Evolutionary conservation across 345 rosid species (phyloP).

Genomic region (Alliaria petiolata): DNA sequence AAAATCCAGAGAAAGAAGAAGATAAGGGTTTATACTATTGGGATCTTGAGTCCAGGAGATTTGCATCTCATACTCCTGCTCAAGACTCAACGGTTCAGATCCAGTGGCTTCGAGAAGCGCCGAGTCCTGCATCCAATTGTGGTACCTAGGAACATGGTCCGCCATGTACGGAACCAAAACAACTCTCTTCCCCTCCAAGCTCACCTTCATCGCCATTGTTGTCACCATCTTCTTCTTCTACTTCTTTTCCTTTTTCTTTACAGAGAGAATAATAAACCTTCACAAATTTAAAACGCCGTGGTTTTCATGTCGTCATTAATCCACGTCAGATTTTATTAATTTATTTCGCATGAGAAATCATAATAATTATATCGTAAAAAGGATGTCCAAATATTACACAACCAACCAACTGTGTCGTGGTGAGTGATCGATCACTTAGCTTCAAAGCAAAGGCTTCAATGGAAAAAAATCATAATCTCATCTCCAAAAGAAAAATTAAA

Average conservation of each 20-base stretch:
- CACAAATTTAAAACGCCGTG: background rate
- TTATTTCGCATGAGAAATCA: background rate
- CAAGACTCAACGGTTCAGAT: slow-evolving; percentile 81
- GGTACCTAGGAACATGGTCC: slow-evolving; percentile 80
- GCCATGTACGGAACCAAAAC: slow-evolving; percentile 76
- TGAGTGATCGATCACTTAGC: slow-evolving; percentile 35
- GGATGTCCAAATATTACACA: slow-evolving; percentile 30
- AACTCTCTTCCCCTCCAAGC: slow-evolving; percentile 75
- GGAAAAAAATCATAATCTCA: slow-evolving; percentile 15
- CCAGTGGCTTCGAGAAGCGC: slow-evolving; percentile 79
- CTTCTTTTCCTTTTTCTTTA: no score
- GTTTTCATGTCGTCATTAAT: background rate
- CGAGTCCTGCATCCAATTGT: slow-evolving; percentile 89
- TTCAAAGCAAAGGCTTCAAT: slow-evolving; percentile 47
- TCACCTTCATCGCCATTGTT: slow-evolving; percentile 42
- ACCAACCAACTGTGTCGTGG: slow-evolving; percentile 27
- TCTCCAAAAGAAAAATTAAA: background rate
- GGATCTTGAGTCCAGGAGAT: slow-evolving; percentile 90
- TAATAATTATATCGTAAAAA: background rate
- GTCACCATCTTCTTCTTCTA: background rate
- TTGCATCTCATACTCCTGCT: slow-evolving; percentile 82
- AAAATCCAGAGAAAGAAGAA: background rate
- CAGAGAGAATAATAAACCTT: background rate
- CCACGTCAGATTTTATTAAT: slow-evolving; percentile 23
- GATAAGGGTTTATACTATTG: slow-evolving; percentile 45